Evolutionary conservation across 2,329 filamentous ascomycete species (phyloP), one percentile per base, ranked within the genome.

Genomic region (Aspergillus pseudonomiae): DNA sequence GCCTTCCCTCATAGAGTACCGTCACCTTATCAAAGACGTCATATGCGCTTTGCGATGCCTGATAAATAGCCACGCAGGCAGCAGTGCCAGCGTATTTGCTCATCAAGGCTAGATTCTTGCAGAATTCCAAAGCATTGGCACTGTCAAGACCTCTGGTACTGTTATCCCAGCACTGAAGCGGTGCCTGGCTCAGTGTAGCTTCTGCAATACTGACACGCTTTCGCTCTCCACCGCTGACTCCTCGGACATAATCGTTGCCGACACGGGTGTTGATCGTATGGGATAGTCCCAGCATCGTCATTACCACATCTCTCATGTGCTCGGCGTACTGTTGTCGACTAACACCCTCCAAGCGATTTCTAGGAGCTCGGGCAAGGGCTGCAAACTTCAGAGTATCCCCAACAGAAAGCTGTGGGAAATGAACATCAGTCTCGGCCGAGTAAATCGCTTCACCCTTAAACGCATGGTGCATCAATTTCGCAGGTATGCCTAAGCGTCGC

Each of bases 381-480:
- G 91, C 91, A 66, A 94, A 94, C 60, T 87, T 89, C 54, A 94
- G 83, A 1, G 92, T 95, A 71, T 94, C 90, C 58, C 91, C 91
- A 50, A 94, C 91, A 1, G 86, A 89, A 70, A 95, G 79, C 80
- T 89, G 87, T 26, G 91, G 91, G 75, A 94, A 94, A 78, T 94
- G 91, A 6, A 92, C 89, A 74, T 96, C 93, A 41, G 92, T 89
- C 76, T 95, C 92, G 63, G 91, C 91, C 0, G 91, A 94, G 79
- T 95, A 95, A 75, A 95, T 94, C 65, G 91, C 91, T 78, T 96
- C 92, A 68, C 92, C 92, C 32, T 91, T 89, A 80, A 94, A 93
- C 21, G 83, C 83, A 12, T 86, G 67, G 14, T 57, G 63, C 91
- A 95, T 94, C 73, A 92, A 65, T 61, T 74, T 71, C 52, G 75